phyloP scores from a whole-genome alignment of 2,329 filamentous ascomycete genomes.

The Calcarisporium arbuscula region DNA sequence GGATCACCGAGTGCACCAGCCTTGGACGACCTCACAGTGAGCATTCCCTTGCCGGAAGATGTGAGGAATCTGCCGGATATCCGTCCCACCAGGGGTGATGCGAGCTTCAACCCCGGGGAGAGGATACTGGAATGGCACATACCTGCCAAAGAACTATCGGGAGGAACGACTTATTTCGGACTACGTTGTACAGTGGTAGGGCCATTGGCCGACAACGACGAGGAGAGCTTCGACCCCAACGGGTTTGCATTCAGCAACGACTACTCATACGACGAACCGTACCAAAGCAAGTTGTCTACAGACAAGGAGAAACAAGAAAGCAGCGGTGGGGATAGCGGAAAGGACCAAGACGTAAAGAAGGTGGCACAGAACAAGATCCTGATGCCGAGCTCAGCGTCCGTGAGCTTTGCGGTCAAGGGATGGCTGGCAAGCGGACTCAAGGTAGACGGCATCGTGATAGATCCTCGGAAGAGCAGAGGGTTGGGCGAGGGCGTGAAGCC shows the following conservation, averaged over 20 bases:
- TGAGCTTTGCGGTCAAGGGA: conserved; percentile 65
- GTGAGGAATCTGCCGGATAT: conserved; percentile 82
- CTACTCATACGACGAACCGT: conserved; percentile 50
- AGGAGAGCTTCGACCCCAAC: conserved; percentile 41
- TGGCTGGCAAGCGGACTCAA: conserved; percentile 63
- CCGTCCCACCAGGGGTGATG: conserved; percentile 74
- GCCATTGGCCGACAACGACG: conserved; percentile 41
- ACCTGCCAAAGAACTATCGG: conserved; percentile 66
- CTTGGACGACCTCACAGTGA: conserved; percentile 72
- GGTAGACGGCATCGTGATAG: conserved; percentile 60
- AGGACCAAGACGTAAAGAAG: conserved; percentile 47
- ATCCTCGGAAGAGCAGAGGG: conserved; percentile 76
- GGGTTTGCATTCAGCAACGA: conserved; percentile 46
- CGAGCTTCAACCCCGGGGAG: conserved; percentile 69
- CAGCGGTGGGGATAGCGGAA: conserved; percentile 18
- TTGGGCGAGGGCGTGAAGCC: conserved; percentile 84
- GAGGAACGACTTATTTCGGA: conserved; percentile 61
- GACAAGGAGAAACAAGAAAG: conserved; percentile 23
- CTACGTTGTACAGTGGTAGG: conserved; percentile 78
- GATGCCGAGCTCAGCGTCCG: conserved; percentile 72
- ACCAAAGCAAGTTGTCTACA: conserved; percentile 38
- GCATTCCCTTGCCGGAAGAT: conserved; percentile 68
- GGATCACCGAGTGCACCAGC: conserved; percentile 53
- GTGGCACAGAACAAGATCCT: conserved; percentile 65
- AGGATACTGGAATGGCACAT: conserved; percentile 76